A percentile compares a stretch with the other conserved stretches of the same genome.
Conservation (phyloP, 1,284 basidiomycete species). For the Sporisorium reilianum region DNA sequence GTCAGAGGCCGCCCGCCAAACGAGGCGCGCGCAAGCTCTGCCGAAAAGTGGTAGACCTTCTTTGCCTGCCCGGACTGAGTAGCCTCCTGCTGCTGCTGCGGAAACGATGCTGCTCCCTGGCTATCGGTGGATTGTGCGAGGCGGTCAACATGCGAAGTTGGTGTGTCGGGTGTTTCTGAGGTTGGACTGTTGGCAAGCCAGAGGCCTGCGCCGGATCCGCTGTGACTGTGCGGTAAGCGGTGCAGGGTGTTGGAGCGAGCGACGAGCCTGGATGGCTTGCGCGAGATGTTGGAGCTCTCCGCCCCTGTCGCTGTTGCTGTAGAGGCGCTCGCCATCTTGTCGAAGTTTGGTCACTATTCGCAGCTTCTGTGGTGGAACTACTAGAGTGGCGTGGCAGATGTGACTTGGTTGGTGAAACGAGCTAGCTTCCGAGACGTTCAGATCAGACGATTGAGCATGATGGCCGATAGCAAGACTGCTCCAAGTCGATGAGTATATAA, state of each 20-base stretch:
- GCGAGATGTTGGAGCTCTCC: constrained; percentile 16
- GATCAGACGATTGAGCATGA: constrained; percentile 1
- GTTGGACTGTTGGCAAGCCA: constrained; percentile 51
- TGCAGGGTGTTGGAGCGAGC: constrained; percentile 38
- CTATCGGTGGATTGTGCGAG: background rate
- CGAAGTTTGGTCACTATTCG: background rate
- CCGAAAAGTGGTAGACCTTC: constrained; percentile 42
- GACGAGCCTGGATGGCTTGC: constrained; percentile 37
- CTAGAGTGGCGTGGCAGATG: background rate
- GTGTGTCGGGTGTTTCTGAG: constrained; percentile 9
- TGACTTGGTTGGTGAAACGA: background rate
- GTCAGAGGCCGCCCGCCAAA: constrained; percentile 25
- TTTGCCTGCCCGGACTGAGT: background rate
- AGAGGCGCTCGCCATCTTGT: constrained; percentile 30
- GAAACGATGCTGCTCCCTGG: constrained; percentile 1
- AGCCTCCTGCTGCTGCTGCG: background rate
- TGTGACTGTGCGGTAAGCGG: constrained; percentile 46
- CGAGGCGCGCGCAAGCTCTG: constrained; percentile 34
- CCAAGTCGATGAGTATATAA: background rate
- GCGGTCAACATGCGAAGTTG: background rate
- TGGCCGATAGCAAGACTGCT: background rate
- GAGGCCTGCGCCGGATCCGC: constrained; percentile 46
- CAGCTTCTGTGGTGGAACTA: background rate
- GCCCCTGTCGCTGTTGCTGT: constrained; percentile 17
- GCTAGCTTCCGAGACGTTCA: background rate